Evolutionary conservation across 768 basidiomycete genomes (phyloP), one percentile per base, ranked within the genome.

Genomic region (Trametes sanguinea): DNA sequence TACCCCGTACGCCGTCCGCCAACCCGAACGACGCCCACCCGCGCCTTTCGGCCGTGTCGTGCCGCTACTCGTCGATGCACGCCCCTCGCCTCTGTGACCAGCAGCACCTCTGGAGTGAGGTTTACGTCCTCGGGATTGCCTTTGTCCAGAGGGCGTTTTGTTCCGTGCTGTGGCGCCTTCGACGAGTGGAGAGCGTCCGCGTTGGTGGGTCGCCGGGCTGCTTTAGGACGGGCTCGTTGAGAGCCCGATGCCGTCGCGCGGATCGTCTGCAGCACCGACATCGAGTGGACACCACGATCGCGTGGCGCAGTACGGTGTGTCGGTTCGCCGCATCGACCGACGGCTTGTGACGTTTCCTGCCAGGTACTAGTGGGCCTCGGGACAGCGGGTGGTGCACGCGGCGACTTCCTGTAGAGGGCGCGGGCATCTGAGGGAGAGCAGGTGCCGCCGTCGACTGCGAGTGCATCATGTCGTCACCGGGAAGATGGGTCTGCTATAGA

Each of bases 331-430:
- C 9, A 2, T 54, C 53, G 17, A 7, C 42, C 40, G 53, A 54
- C 53, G 22, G 29, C 27, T 30, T 30, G 42, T 54, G 53, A 54
- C 53, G 53, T 43, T 43, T 54, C 29, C 39, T 54, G 53, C 53
- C 53, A 54, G 3, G 39, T 8, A 5, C 40, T 10, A 10, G 6
- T 14, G 39, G 53, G 53, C 39, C 32, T 51, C 51, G 42, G 13
- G 42, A 43, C 42, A 16, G 7, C 42, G 7, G n/a, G 10, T 13
- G 42, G 42, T 43, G 42, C n/a, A 14, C 42, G 10, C 4, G 42
- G 42, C 9, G 14, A 43, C 42, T 37, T 6, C 35, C 35, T 6
- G 6, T 37, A 37, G 35, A 22, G 22, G 22, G 22, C 22, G 35
- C 35, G 11, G 35, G 6, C 35, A 37, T 37, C 22, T 22, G 22